These are phyloP conservation scores for Limonium bicolor DNA, from an alignment of 148 eudicot species.

Conservation along the genomic window DNA sequence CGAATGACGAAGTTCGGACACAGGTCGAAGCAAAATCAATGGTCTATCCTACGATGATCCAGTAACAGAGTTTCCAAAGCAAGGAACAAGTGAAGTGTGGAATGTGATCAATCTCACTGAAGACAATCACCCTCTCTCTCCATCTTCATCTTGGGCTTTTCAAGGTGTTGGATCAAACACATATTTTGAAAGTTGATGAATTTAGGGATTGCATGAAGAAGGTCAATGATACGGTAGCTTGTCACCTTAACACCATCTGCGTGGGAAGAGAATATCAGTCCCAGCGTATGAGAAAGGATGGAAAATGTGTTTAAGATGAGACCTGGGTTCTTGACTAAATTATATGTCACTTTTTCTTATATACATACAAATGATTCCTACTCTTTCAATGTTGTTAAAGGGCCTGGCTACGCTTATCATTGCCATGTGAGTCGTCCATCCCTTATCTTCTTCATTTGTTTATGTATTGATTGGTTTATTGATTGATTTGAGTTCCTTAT, in stretches of 20 bases:
- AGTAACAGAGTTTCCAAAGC: slow-evolving; percentile 55
- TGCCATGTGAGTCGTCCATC: slow-evolving; percentile 50
- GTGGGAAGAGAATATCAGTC: slow-evolving; percentile 21
- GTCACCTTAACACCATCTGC: slow-evolving; percentile 27
- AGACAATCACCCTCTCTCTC: no score
- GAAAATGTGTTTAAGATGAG: slow-evolving; percentile 79
- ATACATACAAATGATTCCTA: slow-evolving; percentile 43
- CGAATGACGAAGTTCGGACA: no score
- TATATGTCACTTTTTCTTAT: slow-evolving; percentile 46
- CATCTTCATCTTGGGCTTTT: slow-evolving; percentile 60
- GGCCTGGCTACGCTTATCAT: slow-evolving; percentile 81
- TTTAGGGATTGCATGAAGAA: slow-evolving; percentile 45
- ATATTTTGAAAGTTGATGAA: slow-evolving; percentile 21
- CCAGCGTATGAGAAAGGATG: slow-evolving; percentile 52
- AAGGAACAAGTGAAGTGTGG: slow-evolving; percentile 62
- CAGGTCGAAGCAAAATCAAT: no score
- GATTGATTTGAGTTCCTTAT: background rate
- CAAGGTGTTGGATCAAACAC: slow-evolving; percentile 31
- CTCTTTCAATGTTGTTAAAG: slow-evolving; percentile 54
- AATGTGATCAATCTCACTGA: slow-evolving; percentile 63
- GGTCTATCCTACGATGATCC: slow-evolving; percentile 43
- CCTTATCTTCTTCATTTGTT: background rate
- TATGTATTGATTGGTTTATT: background rate
- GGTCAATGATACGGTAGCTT: slow-evolving; percentile 33
- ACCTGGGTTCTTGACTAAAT: slow-evolving; percentile 51